Conservation (phyloP, 139 green algal genomes). For the Tetratostichococcus sp. region DNA sequence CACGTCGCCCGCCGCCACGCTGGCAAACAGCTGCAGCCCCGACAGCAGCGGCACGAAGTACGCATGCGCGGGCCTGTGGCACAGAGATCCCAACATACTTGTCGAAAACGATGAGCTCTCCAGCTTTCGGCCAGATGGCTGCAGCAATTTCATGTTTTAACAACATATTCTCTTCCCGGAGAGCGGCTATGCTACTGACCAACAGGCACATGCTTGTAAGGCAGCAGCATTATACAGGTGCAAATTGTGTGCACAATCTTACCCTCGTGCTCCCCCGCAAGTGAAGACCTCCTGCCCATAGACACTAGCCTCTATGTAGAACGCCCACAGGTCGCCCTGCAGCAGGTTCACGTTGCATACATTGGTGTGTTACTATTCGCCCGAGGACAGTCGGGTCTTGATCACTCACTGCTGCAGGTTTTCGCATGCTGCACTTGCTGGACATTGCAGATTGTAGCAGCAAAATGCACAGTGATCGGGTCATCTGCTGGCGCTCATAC, state of each 20-base stretch:
- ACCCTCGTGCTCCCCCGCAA: conserved; percentile 43
- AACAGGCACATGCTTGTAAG: too few relatives aligned
- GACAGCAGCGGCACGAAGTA: conserved; percentile 79
- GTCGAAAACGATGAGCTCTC: too few relatives aligned
- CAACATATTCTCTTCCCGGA: too few relatives aligned
- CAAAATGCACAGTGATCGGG: background rate
- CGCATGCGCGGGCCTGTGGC: conserved; percentile 32
- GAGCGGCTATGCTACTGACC: too few relatives aligned
- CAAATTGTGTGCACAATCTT: too few relatives aligned
- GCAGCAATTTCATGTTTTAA: too few relatives aligned
- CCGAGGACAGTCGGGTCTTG: too few relatives aligned
- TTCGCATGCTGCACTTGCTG: too few relatives aligned
- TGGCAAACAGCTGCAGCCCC: conserved; percentile 64
- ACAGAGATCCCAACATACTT: too few relatives aligned
- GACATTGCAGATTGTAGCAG: background rate
- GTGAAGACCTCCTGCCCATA: conserved; percentile 40
- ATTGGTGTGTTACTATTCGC: too few relatives aligned
- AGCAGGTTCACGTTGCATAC: background rate
- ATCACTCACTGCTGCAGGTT: background rate
- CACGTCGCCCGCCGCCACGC: background rate
- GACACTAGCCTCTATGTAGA: conserved; percentile 45
- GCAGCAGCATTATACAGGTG: too few relatives aligned
- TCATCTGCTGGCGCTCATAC: background rate
- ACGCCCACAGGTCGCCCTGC: conserved; percentile 55
- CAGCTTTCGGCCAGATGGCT: too few relatives aligned